These are phyloP conservation scores for Podaxis sp. DNA, from an alignment of 768 basidiomycete species.

Conservation along the genomic window DNA sequence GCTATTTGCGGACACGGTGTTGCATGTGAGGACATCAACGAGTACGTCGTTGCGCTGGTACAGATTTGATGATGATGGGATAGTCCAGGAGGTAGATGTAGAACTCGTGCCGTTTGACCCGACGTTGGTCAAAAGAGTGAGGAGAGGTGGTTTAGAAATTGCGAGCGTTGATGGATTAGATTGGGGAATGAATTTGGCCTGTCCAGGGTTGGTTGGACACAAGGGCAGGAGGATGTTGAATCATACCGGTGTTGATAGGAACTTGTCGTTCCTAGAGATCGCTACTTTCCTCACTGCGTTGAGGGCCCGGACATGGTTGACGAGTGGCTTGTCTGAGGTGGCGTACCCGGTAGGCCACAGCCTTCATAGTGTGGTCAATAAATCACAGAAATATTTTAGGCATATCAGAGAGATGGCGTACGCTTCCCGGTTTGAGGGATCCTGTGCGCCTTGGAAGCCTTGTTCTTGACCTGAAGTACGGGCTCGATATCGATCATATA, in stretches of 20 bases:
- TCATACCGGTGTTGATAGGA: slow-evolving; percentile 47
- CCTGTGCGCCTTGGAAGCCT: slow-evolving; percentile 52
- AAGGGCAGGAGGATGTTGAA: background rate
- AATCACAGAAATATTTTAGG: background rate
- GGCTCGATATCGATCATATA: background rate
- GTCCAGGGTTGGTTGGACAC: background rate
- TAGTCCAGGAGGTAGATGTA: slow-evolving; percentile 34
- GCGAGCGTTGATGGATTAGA: slow-evolving; percentile 40
- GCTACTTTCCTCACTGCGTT: slow-evolving; percentile 56
- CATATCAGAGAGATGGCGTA: slow-evolving; percentile 20
- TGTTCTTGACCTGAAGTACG: slow-evolving; percentile 52
- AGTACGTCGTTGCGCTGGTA: slow-evolving; percentile 42
- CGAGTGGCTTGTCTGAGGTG: slow-evolving; percentile 44
- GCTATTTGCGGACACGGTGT: slow-evolving; percentile 30
- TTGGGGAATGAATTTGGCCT: slow-evolving; percentile 48
- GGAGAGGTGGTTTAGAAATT: slow-evolving; percentile 55
- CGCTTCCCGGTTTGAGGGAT: slow-evolving; percentile 68
- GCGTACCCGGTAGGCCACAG: slow-evolving; percentile 61
- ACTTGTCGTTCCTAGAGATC: slow-evolving; percentile 39
- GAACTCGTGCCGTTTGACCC: slow-evolving; percentile 34
- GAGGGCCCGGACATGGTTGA: slow-evolving; percentile 44
- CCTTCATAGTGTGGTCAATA: slow-evolving; percentile 28
- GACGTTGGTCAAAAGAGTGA: slow-evolving; percentile 55
- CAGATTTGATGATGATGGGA: slow-evolving; percentile 32
- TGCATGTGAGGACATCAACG: slow-evolving; percentile 56